Evolutionary conservation across 192 early-diverging fungal species (phyloP), one percentile per base, ranked within the genome.

Genomic region (Mortierella claussenii): DNA sequence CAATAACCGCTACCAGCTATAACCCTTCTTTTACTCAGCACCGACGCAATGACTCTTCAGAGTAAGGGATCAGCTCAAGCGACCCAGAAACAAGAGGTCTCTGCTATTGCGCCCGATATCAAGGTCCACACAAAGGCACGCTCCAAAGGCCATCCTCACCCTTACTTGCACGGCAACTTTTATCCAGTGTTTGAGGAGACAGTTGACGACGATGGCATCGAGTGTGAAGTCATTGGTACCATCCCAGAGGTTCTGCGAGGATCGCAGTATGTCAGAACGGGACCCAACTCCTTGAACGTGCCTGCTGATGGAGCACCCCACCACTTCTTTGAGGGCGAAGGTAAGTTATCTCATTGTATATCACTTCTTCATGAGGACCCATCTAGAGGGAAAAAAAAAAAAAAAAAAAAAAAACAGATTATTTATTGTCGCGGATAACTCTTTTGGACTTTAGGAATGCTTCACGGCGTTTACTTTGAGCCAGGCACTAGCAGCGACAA

Each of bases 161-260:
- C 71, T 17, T 76, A 76, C 32, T 51, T 76, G 4, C 11, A 45
- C 37, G 71, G 63, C 13, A 76, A 76, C 58, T 76, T 76, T 43
- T 66, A 76, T 28, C 71, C 71, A 2, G 63, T 76, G 15, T 76
- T 66, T 51, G 71, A 76, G 26, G 71, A 76, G 45, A 66, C 71
- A 12, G 57, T 76, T 17, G 64, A 52, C 2, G 56, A 76, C 15
- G 71, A 76, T 3, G 71, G 71, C 37, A 76, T 76, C 43, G 57
- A 61, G 45, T 76, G 71, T 30, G 53, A 75, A 18, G 57, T 75
- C 42, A 34, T 65, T 37, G 70, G 71, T 11, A 43, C 21, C 45
- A 65, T 76, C 23, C 71, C 63, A 6, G 57, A 60, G 27, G 53
- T 58, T n/a, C 64, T 66, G 3, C 55, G 63, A 2, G 55, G 56